Evolutionary conservation across 2,329 filamentous ascomycete genomes (phyloP), one percentile per base, ranked within the genome.

Genomic region (Zymoseptoria tritici): DNA sequence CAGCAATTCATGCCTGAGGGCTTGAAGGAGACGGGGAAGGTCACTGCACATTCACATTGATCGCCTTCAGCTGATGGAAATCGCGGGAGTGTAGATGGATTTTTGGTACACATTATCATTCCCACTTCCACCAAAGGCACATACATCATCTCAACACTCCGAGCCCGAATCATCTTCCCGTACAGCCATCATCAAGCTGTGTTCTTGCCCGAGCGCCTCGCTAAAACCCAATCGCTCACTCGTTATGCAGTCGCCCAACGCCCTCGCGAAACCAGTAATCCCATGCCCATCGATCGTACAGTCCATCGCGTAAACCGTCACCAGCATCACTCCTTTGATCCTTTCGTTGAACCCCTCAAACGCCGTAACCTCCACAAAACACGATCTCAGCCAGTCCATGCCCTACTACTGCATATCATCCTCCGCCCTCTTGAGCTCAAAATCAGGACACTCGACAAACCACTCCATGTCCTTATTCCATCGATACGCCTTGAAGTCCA

Each of bases 401-500:
- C 26, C 26, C 26, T 29, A 9, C 36, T 46, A 46, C 16, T 46
- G 36, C 72, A 73, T 74, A 62, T 74, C 72, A 56, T 73, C 70
- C 64, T 69, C 67, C 29, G 82, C 84, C 68, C 83, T 82, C 64
- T 83, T 83, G 29, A 94, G 83, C 74, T 88, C 85, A 76, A 94
- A 97, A 70, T 92, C 82, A n/a, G 87, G 89, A 52, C 95, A 77
- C 72, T 94, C 86, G 60, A 94, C 86, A 69, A 99, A 99, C 82
- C 87, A 91, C 63, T 88, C 85, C 20, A 78, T 83, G 2, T 82
- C 79, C 63, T 90, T 84, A 71, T 96, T 90, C 78, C 96, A 99
- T 62, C 86, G 85, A 79, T 96, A 99, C 0, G 91, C 93, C 73
- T 96, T 93, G 78, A 97, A 97, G 62, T 96, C 93, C 60, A 97